Evolutionary conservation across 768 basidiomycete species (phyloP).

Genomic region (Boletus patriciae): DNA sequence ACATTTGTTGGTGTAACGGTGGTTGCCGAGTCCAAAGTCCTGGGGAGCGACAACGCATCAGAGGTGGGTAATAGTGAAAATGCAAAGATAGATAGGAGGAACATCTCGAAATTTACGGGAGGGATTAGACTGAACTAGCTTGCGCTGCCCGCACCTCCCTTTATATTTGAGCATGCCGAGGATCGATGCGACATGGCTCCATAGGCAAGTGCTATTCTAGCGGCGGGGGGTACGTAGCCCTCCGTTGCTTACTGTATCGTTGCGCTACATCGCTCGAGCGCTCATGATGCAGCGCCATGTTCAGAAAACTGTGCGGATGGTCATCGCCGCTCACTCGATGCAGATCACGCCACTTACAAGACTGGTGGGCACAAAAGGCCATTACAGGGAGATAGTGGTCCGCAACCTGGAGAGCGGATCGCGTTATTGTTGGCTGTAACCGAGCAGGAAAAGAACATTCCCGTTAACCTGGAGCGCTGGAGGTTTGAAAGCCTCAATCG

Average conservation of each 20-base stretch:
- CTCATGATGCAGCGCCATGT: neutral
- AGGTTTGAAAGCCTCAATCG: neutral
- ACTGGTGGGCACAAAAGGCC: neutral
- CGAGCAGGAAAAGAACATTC: neutral
- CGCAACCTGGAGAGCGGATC: neutral
- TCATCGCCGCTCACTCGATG: neutral
- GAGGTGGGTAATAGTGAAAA: conserved; percentile 7
- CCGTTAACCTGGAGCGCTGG: too few relatives aligned
- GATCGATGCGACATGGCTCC: neutral
- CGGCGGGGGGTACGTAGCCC: neutral
- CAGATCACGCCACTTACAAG: neutral
- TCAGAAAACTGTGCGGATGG: neutral
- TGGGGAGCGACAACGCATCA: conserved; percentile 1
- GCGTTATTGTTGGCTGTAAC: neutral
- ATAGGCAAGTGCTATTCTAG: neutral
- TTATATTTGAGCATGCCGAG: conserved; percentile 4
- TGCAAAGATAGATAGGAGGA: conserved; percentile 5
- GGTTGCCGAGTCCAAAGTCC: neutral
- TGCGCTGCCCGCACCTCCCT: neutral
- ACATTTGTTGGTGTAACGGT: neutral
- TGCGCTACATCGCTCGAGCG: neutral
- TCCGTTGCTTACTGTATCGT: neutral
- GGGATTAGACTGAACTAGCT: too few relatives aligned
- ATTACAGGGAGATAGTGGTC: too few relatives aligned
- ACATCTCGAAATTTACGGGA: neutral